Conservation (phyloP, 1,284 basidiomycete species). For the Sanghuangporus weigelae region DNA sequence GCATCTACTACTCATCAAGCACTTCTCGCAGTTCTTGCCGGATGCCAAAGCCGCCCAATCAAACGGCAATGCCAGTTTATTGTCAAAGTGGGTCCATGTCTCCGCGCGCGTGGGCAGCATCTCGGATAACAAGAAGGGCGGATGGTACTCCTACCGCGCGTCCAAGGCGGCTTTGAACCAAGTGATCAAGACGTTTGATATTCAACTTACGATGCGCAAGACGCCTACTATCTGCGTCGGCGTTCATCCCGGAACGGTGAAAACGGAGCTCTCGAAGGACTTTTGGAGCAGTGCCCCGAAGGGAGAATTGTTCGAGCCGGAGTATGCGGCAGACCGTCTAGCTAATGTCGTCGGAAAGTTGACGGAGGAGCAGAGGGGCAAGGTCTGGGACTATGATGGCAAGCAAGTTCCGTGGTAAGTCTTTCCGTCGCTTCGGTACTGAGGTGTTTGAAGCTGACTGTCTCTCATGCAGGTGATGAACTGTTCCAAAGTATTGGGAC, state of each 20-base stretch:
- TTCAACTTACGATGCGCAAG: slow-evolving; percentile 52
- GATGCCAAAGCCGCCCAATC: slow-evolving; percentile 15
- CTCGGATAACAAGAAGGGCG: slow-evolving; percentile 55
- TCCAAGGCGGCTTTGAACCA: slow-evolving; percentile 77
- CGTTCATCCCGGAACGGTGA: slow-evolving; percentile 57
- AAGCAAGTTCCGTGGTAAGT: slow-evolving; percentile 39
- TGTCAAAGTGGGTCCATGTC: slow-evolving; percentile 55
- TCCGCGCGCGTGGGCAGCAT: slow-evolving; percentile 61
- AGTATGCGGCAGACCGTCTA: slow-evolving; percentile 54
- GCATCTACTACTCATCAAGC: slow-evolving; percentile 58
- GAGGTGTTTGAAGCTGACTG: neutral
- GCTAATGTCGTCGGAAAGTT: slow-evolving; percentile 48
- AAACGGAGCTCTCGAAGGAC: slow-evolving; percentile 52
- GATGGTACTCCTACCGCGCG: slow-evolving; percentile 72
- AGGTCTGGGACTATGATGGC: slow-evolving; percentile 68
- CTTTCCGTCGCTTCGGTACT: neutral
- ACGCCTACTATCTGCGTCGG: slow-evolving; percentile 51
- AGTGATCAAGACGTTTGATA: slow-evolving; percentile 61
- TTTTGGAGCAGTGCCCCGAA: slow-evolving; percentile 37
- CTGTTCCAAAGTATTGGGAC: neutral
- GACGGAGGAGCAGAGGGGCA: slow-evolving; percentile 48
- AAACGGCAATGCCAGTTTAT: slow-evolving; percentile 18
- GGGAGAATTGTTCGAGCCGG: slow-evolving; percentile 52
- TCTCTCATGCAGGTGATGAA: neutral
- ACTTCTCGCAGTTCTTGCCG: slow-evolving; percentile 54